Evolutionary conservation across 2,329 filamentous ascomycete genomes (phyloP).

Genomic region (Drechslerella dactyloides): DNA sequence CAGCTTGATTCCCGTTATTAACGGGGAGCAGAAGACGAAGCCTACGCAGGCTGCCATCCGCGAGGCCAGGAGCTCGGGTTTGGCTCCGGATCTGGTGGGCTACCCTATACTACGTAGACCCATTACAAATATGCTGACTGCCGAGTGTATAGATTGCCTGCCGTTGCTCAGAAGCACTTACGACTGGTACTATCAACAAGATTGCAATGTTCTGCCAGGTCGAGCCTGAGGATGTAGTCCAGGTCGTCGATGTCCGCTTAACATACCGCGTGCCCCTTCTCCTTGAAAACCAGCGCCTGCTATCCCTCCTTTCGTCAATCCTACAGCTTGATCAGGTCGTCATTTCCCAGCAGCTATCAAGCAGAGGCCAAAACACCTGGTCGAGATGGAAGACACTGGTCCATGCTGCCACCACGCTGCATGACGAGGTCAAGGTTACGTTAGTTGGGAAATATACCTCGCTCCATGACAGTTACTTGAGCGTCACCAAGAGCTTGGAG

Average conservation of each 20-base stretch:
- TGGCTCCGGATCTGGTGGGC: slow-evolving; percentile 56
- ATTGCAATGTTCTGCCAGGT: slow-evolving; percentile 90
- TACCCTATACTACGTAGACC: background rate
- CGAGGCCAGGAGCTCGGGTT: slow-evolving; percentile 79
- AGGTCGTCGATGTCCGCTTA: slow-evolving; percentile 83
- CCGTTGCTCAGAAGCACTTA: slow-evolving; percentile 79
- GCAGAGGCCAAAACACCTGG: slow-evolving; percentile 75
- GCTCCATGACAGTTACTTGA: slow-evolving; percentile 84
- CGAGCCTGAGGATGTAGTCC: slow-evolving; percentile 81
- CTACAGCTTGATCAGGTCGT: slow-evolving; percentile 69
- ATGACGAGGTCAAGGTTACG: slow-evolving; percentile 76
- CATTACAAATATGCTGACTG: background rate
- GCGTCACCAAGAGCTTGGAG: slow-evolving; percentile 83
- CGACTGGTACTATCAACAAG: slow-evolving; percentile 77
- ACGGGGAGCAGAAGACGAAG: slow-evolving; percentile 90
- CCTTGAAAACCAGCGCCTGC: slow-evolving; percentile 78
- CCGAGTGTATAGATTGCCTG: slow-evolving; percentile 75
- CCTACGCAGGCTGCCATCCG: slow-evolving; percentile 91
- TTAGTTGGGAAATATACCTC: slow-evolving; percentile 91
- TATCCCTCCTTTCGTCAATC: slow-evolving; percentile 69
- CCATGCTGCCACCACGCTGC: slow-evolving; percentile 69
- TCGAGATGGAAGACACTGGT: slow-evolving; percentile 76
- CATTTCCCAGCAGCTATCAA: slow-evolving; percentile 64
- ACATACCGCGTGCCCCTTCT: slow-evolving; percentile 96
- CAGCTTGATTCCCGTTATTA: slow-evolving; percentile 79